Percentiles rank a stretch among this genome's conserved stretches.
Conservation (phyloP, 495 filamentous ascomycete genomes). For the Daldinia loculata region DNA sequence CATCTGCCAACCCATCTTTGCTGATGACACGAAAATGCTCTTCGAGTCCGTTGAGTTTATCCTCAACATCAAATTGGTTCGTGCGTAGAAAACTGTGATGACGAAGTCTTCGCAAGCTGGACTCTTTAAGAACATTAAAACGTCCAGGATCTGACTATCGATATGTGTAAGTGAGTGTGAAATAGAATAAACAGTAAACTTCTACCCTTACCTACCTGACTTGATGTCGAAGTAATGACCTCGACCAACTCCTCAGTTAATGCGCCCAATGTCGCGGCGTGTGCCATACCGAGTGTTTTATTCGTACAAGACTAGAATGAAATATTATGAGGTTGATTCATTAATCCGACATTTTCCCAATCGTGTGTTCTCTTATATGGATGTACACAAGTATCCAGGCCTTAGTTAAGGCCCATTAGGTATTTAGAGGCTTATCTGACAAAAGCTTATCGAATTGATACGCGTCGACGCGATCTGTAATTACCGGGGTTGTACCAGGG, state of each 20-base stretch:
- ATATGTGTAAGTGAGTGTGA: constrained; percentile 21
- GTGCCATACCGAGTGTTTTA: constrained; percentile 55
- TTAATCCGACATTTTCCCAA: neutral
- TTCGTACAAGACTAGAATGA: neutral
- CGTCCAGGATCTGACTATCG: constrained; percentile 51
- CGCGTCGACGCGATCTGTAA: constrained; percentile 39
- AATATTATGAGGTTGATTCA: neutral
- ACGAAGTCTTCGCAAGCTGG: constrained; percentile 63
- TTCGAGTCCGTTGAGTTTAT: constrained; percentile 78
- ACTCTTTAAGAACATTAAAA: constrained; percentile 60
- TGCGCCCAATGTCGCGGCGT: constrained; percentile 55
- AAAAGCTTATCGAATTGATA: constrained; percentile 14
- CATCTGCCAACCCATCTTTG: constrained; percentile 82
- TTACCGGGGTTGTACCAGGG: constrained; percentile 13
- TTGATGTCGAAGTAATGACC: constrained; percentile 48
- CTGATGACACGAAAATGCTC: constrained; percentile 87
- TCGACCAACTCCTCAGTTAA: constrained; percentile 65
- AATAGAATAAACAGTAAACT: neutral
- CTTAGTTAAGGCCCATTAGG: neutral
- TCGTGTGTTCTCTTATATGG: neutral
- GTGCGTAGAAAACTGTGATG: constrained; percentile 72
- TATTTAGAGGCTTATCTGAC: constrained; percentile 2
- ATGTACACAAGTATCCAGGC: neutral
- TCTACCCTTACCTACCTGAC: constrained; percentile 32
- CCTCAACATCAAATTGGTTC: constrained; percentile 87